phyloP scores from a whole-genome alignment of 2,329 filamentous ascomycete genomes.

The Thelonectria discophora region DNA sequence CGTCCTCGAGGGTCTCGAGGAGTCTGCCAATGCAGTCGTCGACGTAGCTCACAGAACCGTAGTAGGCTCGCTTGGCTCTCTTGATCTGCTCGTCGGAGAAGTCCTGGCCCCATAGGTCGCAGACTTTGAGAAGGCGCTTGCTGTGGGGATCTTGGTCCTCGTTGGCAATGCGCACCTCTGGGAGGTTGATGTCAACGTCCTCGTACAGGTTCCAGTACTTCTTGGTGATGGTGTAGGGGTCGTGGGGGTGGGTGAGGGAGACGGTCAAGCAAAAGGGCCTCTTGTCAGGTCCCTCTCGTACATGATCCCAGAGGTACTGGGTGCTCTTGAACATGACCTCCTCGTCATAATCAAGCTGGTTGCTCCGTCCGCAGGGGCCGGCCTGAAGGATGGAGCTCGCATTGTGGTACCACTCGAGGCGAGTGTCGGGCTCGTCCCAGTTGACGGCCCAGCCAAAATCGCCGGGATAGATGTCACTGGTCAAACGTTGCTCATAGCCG shows the following conservation, averaged over 20 bases:
- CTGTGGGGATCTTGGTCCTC: slow-evolving; percentile 88
- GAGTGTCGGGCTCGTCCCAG: slow-evolving; percentile 88
- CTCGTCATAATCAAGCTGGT: slow-evolving; percentile 95
- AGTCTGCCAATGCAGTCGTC: slow-evolving; percentile 91
- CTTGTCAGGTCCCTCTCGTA: slow-evolving; percentile 76
- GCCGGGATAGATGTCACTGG: slow-evolving; percentile 94
- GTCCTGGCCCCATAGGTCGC: slow-evolving; percentile 84
- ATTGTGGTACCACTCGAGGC: slow-evolving; percentile 96
- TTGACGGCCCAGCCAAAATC: slow-evolving; percentile 96
- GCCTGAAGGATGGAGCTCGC: slow-evolving; percentile 93
- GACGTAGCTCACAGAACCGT: slow-evolving; percentile 91
- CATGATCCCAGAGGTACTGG: slow-evolving; percentile 90
- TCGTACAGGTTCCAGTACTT: slow-evolving; percentile 96
- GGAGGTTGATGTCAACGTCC: slow-evolving; percentile 84
- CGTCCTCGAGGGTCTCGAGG: slow-evolving; percentile 79
- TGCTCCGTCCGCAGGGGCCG: slow-evolving; percentile 87
- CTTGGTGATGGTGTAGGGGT: slow-evolving; percentile 92
- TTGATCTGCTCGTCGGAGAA: slow-evolving; percentile 88
- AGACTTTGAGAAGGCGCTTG: slow-evolving; percentile 84
- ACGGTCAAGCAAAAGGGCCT: slow-evolving; percentile 90
- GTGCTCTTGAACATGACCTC: slow-evolving; percentile 93
- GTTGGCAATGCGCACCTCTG: slow-evolving; percentile 79
- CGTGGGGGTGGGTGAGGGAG: slow-evolving; percentile 92
- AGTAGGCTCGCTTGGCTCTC: slow-evolving; percentile 87
- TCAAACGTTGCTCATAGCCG: slow-evolving; percentile 90